These are phyloP conservation scores for Posidonia australis DNA, from an alignment of 106 monocot genomes.

Conservation along the genomic window DNA sequence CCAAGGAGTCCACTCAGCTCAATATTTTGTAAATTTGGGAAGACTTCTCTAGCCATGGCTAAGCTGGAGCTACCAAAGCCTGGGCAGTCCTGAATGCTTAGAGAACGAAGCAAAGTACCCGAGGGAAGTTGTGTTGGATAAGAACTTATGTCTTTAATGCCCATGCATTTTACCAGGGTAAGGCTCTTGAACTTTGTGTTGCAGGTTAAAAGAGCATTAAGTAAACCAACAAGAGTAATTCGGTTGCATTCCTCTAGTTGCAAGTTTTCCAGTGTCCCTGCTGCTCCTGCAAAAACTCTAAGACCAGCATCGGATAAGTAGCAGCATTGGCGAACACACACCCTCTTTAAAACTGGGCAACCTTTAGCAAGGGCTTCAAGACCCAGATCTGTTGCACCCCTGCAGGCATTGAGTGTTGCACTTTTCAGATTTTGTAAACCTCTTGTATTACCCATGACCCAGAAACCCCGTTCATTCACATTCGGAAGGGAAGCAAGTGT, in stretches of 20 bases:
- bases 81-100: slow-evolving; percentile 55
- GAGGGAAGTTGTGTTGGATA: slow-evolving; percentile 12
- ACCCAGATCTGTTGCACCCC: slow-evolving; percentile 54
- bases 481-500: slow-evolving; percentile 28
- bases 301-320: slow-evolving; percentile 58
- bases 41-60: slow-evolving; percentile 42
- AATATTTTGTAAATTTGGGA: slow-evolving; percentile 42
- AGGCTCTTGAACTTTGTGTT: slow-evolving; percentile 37
- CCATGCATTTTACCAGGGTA: slow-evolving; percentile 53
- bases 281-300: slow-evolving; percentile 22
- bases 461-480: slow-evolving; percentile 71
- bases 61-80: slow-evolving; percentile 58
- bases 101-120: slow-evolving; percentile 36
- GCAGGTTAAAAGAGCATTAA: slow-evolving; percentile 26
- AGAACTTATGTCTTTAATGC: slow-evolving; percentile 45
- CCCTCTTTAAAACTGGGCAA: slow-evolving; percentile 50
- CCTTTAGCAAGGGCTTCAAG: slow-evolving; percentile 57
- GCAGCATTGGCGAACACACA: slow-evolving; percentile 29
- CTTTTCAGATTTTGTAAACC: slow-evolving; percentile 51
- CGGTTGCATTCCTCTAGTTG: slow-evolving; percentile 64
- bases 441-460: slow-evolving; percentile 75
- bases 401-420: slow-evolving; percentile 36
- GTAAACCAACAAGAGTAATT: slow-evolving; percentile 45
- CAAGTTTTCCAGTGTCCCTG: slow-evolving; percentile 40
- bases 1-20: slow-evolving; percentile 51